Conservation (phyloP, 2,329 filamentous ascomycete species). For the Apiospora kogelbergensis region DNA sequence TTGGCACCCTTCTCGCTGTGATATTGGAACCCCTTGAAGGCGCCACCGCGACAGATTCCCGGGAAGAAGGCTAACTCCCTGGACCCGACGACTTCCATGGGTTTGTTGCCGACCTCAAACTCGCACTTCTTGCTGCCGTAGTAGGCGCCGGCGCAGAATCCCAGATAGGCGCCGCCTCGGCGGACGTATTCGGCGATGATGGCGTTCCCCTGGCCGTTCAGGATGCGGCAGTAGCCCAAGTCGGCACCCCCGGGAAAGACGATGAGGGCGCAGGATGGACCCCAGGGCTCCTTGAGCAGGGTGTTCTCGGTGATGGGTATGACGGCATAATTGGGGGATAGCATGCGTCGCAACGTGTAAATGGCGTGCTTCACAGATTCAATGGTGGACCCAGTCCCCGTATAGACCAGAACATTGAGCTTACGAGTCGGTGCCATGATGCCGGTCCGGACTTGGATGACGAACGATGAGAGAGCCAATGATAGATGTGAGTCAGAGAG, state of each 20-base stretch:
- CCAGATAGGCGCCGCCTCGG: constrained; percentile 80
- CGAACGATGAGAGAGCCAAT: no score
- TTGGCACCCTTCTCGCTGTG: constrained; percentile 81
- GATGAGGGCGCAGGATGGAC: constrained; percentile 79
- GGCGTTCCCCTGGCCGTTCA: constrained; percentile 87
- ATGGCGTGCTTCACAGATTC: constrained; percentile 90
- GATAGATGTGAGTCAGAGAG: background rate
- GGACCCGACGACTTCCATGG: constrained; percentile 80
- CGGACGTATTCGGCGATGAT: constrained; percentile 84
- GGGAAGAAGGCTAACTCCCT: constrained; percentile 89
- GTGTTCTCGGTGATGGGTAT: constrained; percentile 77
- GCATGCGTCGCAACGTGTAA: constrained; percentile 79
- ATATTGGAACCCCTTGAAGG: constrained; percentile 89
- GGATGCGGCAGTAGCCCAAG: constrained; percentile 80
- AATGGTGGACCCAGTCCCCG: constrained; percentile 83
- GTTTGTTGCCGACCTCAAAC: constrained; percentile 82
- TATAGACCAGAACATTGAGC: constrained; percentile 92
- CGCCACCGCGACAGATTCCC: constrained; percentile 79
- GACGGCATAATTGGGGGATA: constrained; percentile 90
- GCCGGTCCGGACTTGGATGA: background rate
- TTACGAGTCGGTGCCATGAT: constrained; percentile 62
- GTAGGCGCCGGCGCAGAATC: constrained; percentile 93
- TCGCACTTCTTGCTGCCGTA: constrained; percentile 82
- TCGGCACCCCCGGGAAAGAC: constrained; percentile 96
- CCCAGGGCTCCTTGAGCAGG: constrained; percentile 90